Evolutionary conservation across 257 asterid species (phyloP).

Genomic region (Perilla frutescens): DNA sequence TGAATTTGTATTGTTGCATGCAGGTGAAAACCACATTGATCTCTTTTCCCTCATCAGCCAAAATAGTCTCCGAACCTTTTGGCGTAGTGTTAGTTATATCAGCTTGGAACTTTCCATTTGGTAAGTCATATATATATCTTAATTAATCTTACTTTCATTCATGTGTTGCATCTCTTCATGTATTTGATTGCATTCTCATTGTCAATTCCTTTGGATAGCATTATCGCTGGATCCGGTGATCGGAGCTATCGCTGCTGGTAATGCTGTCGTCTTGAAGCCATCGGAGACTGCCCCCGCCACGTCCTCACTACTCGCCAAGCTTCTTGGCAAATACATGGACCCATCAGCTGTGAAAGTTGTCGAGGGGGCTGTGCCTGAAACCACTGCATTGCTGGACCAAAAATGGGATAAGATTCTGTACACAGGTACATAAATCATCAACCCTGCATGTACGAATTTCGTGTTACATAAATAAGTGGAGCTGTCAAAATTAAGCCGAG

Average conservation of each 20-base stretch:
- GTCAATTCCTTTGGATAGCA: conserved; percentile 35
- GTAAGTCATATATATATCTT: conserved; percentile 47
- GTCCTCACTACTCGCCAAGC: conserved; percentile 65
- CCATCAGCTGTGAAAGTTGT: conserved; percentile 75
- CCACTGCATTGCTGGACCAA: conserved; percentile 73
- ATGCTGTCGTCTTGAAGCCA: conserved; percentile 79
- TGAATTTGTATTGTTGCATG: neutral
- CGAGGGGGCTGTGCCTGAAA: conserved; percentile 65
- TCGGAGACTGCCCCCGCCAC: conserved; percentile 66
- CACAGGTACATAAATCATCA: conserved; percentile 51
- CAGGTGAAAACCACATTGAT: conserved; percentile 76
- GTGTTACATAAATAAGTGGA: too few relatives aligned
- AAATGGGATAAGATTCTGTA: conserved; percentile 82
- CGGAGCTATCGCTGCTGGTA: conserved; percentile 95
- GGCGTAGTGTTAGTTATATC: conserved; percentile 89
- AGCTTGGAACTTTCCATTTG: conserved; percentile 92
- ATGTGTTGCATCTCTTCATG: too few relatives aligned
- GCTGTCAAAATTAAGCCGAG: too few relatives aligned
- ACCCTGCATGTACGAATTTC: neutral
- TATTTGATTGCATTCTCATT: neutral
- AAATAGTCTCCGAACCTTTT: conserved; percentile 80
- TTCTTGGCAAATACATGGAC: conserved; percentile 72
- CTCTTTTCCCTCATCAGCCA: conserved; percentile 79
- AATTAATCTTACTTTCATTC: too few relatives aligned
- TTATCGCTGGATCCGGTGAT: conserved; percentile 76